These are phyloP conservation scores for Penicillium ochrochloron DNA, from an alignment of 495 filamentous ascomycete genomes.

Conservation along the genomic window DNA sequence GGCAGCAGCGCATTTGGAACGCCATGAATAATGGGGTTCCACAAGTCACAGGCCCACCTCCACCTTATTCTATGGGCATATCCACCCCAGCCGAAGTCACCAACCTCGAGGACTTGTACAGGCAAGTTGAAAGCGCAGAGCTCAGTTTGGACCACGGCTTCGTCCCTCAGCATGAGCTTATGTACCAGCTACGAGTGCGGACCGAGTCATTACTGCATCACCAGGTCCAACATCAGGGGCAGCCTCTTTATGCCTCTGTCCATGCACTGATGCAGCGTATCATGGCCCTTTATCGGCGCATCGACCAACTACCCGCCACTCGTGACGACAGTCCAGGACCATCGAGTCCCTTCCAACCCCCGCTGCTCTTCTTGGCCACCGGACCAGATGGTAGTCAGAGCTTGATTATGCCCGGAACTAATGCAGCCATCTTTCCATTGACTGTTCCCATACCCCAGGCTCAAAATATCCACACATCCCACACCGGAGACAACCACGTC, in stretches of 20 bases:
- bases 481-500: slow-evolving; percentile 25
- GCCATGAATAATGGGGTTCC: neutral
- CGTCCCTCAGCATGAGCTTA: neutral
- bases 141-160: neutral
- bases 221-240: neutral
- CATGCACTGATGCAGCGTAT: slow-evolving; percentile 5
- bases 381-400: slow-evolving; percentile 15
- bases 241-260: neutral
- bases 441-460: neutral
- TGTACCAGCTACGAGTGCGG: slow-evolving; percentile 1
- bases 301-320: slow-evolving; percentile 1
- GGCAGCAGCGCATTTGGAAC: neutral
- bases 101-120: neutral
- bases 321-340: neutral
- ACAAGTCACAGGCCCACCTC: neutral
- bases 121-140: slow-evolving; percentile 3
- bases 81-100: neutral
- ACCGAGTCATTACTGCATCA: neutral
- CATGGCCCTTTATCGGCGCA: slow-evolving; percentile 14
- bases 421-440: neutral
- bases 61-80: neutral
- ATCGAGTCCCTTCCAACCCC: neutral
- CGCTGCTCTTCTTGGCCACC: slow-evolving; percentile 5
- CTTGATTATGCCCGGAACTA: slow-evolving; percentile 10
- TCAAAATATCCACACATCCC: neutral